phyloP scores from a whole-genome alignment of 1,284 basidiomycete species.

The Boletellus deceptivus region DNA sequence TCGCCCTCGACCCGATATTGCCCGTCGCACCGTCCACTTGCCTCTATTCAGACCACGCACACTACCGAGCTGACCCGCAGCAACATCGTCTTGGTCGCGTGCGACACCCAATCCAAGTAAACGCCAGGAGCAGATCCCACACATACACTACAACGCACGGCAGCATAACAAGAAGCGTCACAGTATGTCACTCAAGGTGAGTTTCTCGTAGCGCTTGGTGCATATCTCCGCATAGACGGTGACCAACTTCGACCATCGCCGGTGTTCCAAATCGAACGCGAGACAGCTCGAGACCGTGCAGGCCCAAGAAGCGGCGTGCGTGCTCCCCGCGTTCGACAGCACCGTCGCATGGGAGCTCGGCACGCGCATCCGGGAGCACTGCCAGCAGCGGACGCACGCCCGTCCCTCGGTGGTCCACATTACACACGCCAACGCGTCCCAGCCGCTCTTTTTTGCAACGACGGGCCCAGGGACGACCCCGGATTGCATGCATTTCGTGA shows the following conservation, averaged over 20 bases:
- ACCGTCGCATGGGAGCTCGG: constrained; percentile 36
- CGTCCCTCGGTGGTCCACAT: constrained; percentile 19
- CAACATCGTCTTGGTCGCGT: too few relatives aligned
- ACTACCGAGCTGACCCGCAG: too few relatives aligned
- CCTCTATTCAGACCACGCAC: too few relatives aligned
- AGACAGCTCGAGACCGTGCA: constrained; percentile 11
- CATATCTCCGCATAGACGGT: background rate
- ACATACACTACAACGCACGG: too few relatives aligned
- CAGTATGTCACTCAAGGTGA: background rate
- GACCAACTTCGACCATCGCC: background rate
- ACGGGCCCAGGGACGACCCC: constrained; percentile 32
- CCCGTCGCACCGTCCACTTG: too few relatives aligned
- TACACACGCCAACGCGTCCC: constrained; percentile 30
- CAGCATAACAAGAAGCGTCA: background rate
- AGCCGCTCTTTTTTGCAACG: constrained; percentile 32
- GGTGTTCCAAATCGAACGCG: too few relatives aligned
- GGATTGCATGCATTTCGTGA: constrained; percentile 39
- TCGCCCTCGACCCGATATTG: too few relatives aligned
- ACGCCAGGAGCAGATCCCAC: too few relatives aligned
- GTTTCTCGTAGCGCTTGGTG: too few relatives aligned
- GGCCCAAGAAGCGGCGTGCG: constrained; percentile 21
- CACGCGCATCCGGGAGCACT: constrained; percentile 25
- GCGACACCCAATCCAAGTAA: too few relatives aligned
- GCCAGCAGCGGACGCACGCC: constrained; percentile 14
- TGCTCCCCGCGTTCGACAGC: constrained; percentile 18